A percentile compares a stretch with the other conserved stretches of the same genome.
Evolutionary conservation across 176 grass and related monocot genomes (phyloP).

Genomic region (Eleusine indica): DNA sequence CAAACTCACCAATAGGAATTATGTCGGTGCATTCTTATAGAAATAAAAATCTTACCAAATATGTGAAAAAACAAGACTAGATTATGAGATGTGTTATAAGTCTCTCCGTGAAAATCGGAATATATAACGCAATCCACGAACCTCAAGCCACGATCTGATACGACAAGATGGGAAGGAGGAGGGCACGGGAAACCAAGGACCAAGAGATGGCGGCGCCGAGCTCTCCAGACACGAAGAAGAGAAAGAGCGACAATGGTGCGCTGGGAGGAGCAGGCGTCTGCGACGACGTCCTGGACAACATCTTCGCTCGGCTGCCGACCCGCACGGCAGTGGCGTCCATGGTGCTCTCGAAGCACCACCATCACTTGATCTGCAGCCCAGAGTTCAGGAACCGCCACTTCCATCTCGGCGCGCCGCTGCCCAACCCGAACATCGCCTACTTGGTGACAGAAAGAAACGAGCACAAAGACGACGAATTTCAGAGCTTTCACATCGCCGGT

Average conservation of each 20-base stretch:
- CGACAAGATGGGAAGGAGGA: too few relatives aligned
- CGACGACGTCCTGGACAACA: not conserved
- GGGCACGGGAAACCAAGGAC: too few relatives aligned
- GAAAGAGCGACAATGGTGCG: not conserved
- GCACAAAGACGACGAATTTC: not conserved
- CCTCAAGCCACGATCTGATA: too few relatives aligned
- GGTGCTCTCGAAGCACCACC: not conserved
- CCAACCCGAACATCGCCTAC: not conserved
- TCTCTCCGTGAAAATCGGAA: too few relatives aligned
- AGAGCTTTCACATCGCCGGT: constrained; percentile 26
- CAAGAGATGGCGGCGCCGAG: not conserved
- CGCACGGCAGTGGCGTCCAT: not conserved
- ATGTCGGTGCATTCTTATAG: too few relatives aligned
- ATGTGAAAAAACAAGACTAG: too few relatives aligned
- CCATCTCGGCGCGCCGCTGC: not conserved
- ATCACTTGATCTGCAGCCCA: not conserved
- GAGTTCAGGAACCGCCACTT: not conserved
- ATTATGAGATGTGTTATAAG: too few relatives aligned
- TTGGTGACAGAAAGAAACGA: not conserved
- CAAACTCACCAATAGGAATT: too few relatives aligned
- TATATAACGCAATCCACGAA: too few relatives aligned
- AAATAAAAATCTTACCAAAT: too few relatives aligned
- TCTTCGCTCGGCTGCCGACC: constrained; percentile 2
- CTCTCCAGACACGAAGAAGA: not conserved
- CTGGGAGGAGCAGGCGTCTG: not conserved